A percentile compares a stretch with the other conserved stretches of the same genome.
Conservation (phyloP, 345 rosid species). For the Nephelium lappaceum region DNA sequence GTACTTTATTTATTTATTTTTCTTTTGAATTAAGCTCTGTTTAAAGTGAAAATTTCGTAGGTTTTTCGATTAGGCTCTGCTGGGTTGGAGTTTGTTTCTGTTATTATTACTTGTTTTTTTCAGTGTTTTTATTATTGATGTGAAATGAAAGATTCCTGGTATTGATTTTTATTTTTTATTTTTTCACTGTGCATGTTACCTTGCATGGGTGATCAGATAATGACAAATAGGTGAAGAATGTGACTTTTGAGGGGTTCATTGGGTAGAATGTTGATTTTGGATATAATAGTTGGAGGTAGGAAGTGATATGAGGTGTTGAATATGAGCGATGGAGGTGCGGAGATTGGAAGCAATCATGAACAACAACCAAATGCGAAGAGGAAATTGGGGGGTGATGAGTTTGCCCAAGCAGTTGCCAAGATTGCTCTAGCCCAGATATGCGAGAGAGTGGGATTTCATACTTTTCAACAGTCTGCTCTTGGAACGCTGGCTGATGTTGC, state of each 20-base stretch:
- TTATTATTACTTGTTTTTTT: background rate
- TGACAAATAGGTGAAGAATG: conserved; percentile 35
- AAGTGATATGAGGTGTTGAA: conserved; percentile 72
- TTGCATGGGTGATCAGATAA: background rate
- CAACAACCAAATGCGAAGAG: conserved; percentile 29
- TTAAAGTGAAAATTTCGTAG: background rate
- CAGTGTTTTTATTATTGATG: conserved; percentile 2
- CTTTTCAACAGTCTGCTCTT: conserved; percentile 80
- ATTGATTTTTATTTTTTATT: background rate
- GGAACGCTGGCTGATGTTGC: conserved; percentile 61
- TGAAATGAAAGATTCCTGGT: background rate
- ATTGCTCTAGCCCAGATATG: conserved; percentile 80
- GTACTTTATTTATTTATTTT: background rate
- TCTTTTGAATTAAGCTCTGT: background rate
- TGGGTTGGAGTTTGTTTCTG: background rate
- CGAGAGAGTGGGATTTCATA: conserved; percentile 67
- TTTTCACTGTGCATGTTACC: background rate
- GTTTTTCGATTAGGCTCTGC: background rate
- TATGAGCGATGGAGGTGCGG: conserved; percentile 87
- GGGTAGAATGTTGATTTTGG: conserved; percentile 38
- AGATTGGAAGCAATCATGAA: conserved; percentile 51
- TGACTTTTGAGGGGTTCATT: conserved; percentile 14
- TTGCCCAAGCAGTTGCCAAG: conserved; percentile 51
- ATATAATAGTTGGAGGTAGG: conserved; percentile 30
- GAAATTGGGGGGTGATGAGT: conserved; percentile 52